phyloP scores from a whole-genome alignment of 768 basidiomycete species.

The Strobilomyces dryophilus region DNA sequence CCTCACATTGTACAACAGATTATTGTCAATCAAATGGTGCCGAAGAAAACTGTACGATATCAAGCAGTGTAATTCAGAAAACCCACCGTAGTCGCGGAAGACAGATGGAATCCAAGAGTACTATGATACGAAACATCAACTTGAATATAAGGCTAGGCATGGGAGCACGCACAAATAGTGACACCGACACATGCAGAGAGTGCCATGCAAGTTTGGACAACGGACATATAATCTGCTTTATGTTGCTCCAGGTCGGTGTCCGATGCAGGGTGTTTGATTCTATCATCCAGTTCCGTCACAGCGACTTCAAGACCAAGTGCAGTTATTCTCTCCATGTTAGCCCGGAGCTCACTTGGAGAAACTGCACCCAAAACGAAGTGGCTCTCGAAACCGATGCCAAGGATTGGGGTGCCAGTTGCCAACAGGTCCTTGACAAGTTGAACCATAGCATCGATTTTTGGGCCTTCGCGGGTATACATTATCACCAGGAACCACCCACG shows the following conservation, averaged over 20 bases:
- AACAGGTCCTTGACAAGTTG: constrained; percentile 48
- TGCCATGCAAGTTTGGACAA: constrained; percentile 51
- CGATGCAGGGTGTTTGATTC: constrained; percentile 51
- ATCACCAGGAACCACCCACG: not conserved
- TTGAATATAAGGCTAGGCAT: constrained; percentile 1
- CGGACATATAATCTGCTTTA: constrained; percentile 51
- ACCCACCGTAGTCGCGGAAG: constrained; percentile 12
- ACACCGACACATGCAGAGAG: constrained; percentile 35
- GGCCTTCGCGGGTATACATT: not conserved
- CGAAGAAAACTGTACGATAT: too few species aligned
- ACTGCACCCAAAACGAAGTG: constrained; percentile 60
- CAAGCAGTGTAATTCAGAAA: constrained; percentile 1
- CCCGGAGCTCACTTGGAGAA: constrained; percentile 40
- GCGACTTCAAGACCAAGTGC: constrained; percentile 64
- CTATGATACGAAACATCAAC: constrained; percentile 1
- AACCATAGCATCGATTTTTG: constrained; percentile 45
- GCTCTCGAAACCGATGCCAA: constrained; percentile 58
- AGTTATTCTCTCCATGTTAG: constrained; percentile 49
- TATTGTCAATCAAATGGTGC: not conserved
- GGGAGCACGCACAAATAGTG: constrained; percentile 28
- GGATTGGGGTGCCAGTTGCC: constrained; percentile 46
- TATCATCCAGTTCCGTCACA: constrained; percentile 65
- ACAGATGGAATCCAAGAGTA: constrained; percentile 11
- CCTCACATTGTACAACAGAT: constrained; percentile 4
- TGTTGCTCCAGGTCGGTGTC: constrained; percentile 48